These are phyloP conservation scores for Larix sibirica DNA, from an alignment of 83 land plant species.

Conservation along the genomic window DNA sequence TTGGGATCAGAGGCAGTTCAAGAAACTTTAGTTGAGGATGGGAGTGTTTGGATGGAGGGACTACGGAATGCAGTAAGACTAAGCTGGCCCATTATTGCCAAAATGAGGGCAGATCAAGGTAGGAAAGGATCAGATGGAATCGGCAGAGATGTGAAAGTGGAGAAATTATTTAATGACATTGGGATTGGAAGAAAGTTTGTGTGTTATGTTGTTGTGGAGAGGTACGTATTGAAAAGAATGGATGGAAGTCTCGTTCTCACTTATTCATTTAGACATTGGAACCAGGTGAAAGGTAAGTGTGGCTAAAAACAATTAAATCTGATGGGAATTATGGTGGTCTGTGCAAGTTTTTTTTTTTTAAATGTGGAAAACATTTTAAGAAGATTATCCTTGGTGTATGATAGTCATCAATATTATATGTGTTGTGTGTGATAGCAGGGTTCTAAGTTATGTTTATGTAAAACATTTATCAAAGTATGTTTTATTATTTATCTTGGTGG, in stretches of 20 bases:
- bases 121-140: not conserved
- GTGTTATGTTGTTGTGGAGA: not conserved
- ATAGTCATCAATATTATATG: no score
- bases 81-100: not conserved
- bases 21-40: not conserved
- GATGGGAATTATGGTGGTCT: no score
- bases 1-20: not conserved
- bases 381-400: no score
- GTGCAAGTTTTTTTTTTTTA: no score
- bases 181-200: not conserved
- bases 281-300: no score
- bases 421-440: no score
- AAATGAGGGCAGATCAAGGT: slow-evolving; percentile 4
- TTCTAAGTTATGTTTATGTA: no score
- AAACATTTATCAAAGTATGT: no score
- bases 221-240: not conserved
- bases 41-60: not conserved
- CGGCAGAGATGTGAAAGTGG: not conserved
- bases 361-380: no score
- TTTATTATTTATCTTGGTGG: no score
- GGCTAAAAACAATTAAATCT: no score
- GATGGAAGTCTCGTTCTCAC: not conserved
- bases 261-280: not conserved
- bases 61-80: not conserved
- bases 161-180: not conserved